Evolutionary conservation across 164 flowering plant species (phyloP).

Genomic region (Kingdonia uniflora): DNA sequence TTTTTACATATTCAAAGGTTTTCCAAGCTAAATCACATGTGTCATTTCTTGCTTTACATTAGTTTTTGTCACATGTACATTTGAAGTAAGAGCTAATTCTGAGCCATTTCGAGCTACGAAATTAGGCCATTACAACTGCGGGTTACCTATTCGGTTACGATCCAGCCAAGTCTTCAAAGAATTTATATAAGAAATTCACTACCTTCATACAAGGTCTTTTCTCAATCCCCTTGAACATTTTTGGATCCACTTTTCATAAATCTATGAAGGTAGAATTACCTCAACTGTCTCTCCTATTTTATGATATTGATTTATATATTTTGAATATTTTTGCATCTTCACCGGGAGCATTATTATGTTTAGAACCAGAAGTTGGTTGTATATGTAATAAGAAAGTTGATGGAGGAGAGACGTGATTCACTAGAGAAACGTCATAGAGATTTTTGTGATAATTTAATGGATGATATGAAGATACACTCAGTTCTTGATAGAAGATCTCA

Average conservation of each 20-base stretch:
- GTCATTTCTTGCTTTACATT: too few relatives aligned
- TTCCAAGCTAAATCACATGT: too few relatives aligned
- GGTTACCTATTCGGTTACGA: conserved; percentile 29
- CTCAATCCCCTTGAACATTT: conserved; percentile 32
- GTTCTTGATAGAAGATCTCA: conserved; percentile 26
- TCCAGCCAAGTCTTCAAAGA: conserved; percentile 17
- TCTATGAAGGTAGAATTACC: conserved; percentile 22
- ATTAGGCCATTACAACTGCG: too few relatives aligned
- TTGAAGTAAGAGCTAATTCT: too few relatives aligned
- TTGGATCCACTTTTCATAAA: conserved; percentile 31
- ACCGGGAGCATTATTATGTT: not conserved
- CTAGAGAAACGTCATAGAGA: conserved; percentile 44
- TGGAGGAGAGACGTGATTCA: conserved; percentile 45
- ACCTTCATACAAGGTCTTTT: conserved; percentile 28
- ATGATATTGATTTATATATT: too few relatives aligned
- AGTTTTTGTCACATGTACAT: too few relatives aligned
- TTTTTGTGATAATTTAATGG: conserved; percentile 43
- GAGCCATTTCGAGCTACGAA: too few relatives aligned
- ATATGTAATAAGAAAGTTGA: conserved; percentile 54
- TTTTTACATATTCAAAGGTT: too few relatives aligned
- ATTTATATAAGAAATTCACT: conserved; percentile 20
- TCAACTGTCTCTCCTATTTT: too few relatives aligned
- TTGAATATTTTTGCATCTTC: not conserved
- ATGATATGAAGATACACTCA: conserved; percentile 28
- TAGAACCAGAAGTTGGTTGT: conserved; percentile 86